Conservation (phyloP, 176 grass and related monocot species). For the Zizania latifolia region DNA sequence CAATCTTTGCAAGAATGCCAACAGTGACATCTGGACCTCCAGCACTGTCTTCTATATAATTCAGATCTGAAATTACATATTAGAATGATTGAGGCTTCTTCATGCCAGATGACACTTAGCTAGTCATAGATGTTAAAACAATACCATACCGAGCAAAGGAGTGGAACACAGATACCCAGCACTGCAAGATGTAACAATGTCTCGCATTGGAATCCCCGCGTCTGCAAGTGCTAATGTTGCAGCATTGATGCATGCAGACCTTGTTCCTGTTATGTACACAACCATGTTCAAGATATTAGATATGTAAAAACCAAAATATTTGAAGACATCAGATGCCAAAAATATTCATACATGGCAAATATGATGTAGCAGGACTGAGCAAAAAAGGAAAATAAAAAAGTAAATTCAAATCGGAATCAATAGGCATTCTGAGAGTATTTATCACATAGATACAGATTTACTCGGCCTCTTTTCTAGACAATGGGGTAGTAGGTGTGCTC, state of each 20-base stretch:
- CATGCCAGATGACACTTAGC: neutral
- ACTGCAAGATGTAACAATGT: slow-evolving; percentile 94
- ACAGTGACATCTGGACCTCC: slow-evolving; percentile 90
- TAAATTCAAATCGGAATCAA: neutral
- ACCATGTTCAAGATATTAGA: slow-evolving; percentile 7
- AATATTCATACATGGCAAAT: neutral
- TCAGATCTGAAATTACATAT: slow-evolving; percentile 63
- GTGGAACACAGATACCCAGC: slow-evolving; percentile 89
- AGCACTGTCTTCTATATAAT: slow-evolving; percentile 92
- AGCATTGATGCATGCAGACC: slow-evolving; percentile 98
- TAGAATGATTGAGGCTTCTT: neutral
- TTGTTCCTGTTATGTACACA: slow-evolving; percentile 52
- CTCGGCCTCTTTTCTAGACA: neutral
- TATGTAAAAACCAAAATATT: neutral
- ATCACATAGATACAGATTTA: neutral
- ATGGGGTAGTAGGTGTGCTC: neutral
- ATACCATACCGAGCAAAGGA: slow-evolving; percentile 72
- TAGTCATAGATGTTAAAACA: neutral
- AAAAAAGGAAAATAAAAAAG: neutral
- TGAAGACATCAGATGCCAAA: no score
- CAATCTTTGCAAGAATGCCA: slow-evolving; percentile 82
- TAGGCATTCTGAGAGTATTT: neutral
- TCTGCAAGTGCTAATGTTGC: slow-evolving; percentile 93
- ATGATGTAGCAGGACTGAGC: neutral
- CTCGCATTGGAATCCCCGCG: slow-evolving; percentile 91